These are phyloP conservation scores for Linnemannia schmuckeri DNA, from an alignment of 192 early-diverging fungal genomes.

Conservation along the genomic window DNA sequence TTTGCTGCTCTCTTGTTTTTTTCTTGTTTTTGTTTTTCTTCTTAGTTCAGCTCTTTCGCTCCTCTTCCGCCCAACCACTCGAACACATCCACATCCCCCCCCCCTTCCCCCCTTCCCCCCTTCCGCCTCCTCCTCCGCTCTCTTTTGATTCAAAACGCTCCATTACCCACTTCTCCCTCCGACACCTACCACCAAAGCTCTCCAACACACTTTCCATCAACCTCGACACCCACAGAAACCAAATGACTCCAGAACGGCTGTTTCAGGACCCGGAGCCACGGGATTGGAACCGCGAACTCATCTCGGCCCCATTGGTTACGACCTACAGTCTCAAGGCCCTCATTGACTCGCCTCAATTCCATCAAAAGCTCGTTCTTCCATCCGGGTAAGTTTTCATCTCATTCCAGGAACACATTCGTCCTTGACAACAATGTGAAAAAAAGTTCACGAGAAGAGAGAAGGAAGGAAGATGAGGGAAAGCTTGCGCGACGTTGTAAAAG, in stretches of 20 bases:
- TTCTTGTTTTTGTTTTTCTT: background rate
- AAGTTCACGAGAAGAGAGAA: background rate
- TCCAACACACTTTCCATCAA: background rate
- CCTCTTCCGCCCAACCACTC: too few relatives aligned
- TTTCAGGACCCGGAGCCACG: slow-evolving; percentile 29
- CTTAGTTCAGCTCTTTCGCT: background rate
- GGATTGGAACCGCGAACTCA: slow-evolving; percentile 29
- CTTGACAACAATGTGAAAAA: background rate
- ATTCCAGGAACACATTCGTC: background rate
- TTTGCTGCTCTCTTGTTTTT: background rate
- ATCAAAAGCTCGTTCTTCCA: slow-evolving; percentile 28
- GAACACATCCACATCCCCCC: too few relatives aligned
- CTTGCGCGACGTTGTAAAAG: background rate
- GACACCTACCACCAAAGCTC: background rate
- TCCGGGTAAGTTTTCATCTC: slow-evolving; percentile 25
- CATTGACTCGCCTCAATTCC: slow-evolving; percentile 49
- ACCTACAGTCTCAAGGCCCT: slow-evolving; percentile 33
- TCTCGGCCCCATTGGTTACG: slow-evolving; percentile 47
- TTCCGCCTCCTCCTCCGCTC: too few relatives aligned
- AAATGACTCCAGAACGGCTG: background rate
- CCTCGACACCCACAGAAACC: background rate
- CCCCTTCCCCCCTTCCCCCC: too few relatives aligned
- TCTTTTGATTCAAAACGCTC: too few relatives aligned
- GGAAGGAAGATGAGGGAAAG: background rate
- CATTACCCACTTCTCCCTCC: background rate